Evolutionary conservation across 2,329 filamentous ascomycete genomes (phyloP).

Genomic region (Ceratocystis huliohia): DNA sequence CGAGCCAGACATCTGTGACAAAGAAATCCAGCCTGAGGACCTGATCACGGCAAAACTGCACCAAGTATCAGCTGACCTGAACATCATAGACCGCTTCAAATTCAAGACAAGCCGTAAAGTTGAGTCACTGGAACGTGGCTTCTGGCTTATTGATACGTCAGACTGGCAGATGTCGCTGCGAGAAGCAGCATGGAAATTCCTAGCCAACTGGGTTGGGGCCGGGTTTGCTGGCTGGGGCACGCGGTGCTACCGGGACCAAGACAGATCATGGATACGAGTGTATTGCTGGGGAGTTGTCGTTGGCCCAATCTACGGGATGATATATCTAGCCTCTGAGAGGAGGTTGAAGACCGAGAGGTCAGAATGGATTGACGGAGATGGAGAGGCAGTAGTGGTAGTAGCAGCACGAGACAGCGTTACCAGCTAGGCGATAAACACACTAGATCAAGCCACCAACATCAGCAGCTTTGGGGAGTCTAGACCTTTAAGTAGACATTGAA

Average conservation of each 20-base stretch:
- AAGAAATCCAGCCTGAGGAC: constrained; percentile 34
- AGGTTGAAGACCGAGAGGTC: constrained; percentile 45
- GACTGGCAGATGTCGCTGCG: constrained; percentile 40
- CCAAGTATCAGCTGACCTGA: constrained; percentile 41
- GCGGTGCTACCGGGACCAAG: constrained; percentile 40
- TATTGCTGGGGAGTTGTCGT: constrained; percentile 70
- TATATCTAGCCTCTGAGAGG: constrained; percentile 60
- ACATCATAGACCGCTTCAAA: constrained; percentile 39
- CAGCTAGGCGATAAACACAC: not conserved
- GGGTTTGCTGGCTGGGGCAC: constrained; percentile 56
- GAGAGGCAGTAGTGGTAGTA: constrained; percentile 38
- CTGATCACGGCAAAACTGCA: constrained; percentile 45
- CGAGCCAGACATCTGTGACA: constrained; percentile 36
- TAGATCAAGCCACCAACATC: no score
- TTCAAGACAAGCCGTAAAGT: not conserved
- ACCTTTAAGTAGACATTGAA: no score
- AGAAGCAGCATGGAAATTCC: constrained; percentile 46
- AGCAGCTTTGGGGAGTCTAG: rapidly evolving
- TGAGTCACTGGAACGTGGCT: constrained; percentile 54
- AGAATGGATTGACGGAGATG: constrained; percentile 54
- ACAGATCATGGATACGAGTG: constrained; percentile 41
- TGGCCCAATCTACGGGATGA: constrained; percentile 58
- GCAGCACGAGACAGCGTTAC: constrained; percentile 22
- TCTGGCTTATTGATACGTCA: constrained; percentile 55
- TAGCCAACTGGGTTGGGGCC: constrained; percentile 46